These are phyloP conservation scores for Nemania sp. DNA, from an alignment of 2,329 filamentous ascomycete genomes.

Conservation along the genomic window DNA sequence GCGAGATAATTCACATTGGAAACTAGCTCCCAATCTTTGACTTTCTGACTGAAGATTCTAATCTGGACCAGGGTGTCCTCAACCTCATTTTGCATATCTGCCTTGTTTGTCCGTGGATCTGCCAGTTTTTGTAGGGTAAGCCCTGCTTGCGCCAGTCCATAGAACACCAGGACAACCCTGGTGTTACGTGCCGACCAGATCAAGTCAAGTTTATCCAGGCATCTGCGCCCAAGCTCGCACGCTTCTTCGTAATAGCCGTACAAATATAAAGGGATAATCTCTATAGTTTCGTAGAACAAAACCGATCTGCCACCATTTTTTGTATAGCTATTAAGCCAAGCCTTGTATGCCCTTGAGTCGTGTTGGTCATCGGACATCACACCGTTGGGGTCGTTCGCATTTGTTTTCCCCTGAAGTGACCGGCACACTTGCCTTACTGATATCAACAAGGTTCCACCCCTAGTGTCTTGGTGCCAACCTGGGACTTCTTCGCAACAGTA, in stretches of 20 bases:
- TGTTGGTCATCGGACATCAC: constrained; percentile 79
- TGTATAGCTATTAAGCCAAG: constrained; percentile 65
- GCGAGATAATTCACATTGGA: constrained; percentile 78
- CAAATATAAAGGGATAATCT: constrained; percentile 71
- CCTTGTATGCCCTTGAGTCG: constrained; percentile 68
- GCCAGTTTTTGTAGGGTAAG: constrained; percentile 62
- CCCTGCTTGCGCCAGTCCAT: constrained; percentile 68
- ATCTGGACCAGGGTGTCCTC: constrained; percentile 66
- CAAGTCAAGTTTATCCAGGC: constrained; percentile 60
- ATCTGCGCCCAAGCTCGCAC: constrained; percentile 66
- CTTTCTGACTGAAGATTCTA: constrained; percentile 66
- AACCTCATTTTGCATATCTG: constrained; percentile 58
- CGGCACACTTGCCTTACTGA: constrained; percentile 74
- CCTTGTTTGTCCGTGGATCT: constrained; percentile 59
- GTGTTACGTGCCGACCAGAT: constrained; percentile 72
- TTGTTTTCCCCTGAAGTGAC: constrained; percentile 81
- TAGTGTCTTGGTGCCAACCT: constrained; percentile 77
- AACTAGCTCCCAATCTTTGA: constrained; percentile 72
- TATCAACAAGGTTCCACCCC: constrained; percentile 77
- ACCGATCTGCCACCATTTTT: constrained; percentile 73
- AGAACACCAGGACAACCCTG: constrained; percentile 68
- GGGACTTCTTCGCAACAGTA: constrained; percentile 80
- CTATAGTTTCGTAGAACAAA: constrained; percentile 75
- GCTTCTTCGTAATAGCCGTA: constrained; percentile 73
- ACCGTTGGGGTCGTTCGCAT: constrained; percentile 59